Base-by-base conservation (phyloP, 495 filamentous ascomycete genomes). In the Bacidia rubella region DNA sequence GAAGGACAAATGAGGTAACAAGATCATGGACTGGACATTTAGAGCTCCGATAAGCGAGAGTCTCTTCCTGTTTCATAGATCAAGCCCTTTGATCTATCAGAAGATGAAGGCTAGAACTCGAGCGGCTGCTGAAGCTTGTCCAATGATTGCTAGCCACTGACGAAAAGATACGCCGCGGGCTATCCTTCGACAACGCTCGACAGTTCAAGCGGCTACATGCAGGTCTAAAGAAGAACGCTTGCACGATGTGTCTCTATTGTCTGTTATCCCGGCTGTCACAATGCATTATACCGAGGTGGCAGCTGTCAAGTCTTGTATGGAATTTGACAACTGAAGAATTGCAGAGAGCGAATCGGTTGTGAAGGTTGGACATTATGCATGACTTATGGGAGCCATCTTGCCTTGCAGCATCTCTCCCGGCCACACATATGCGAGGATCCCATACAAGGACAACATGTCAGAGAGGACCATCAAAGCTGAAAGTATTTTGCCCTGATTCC, bases 1-100 rank as follows among this genome's bases (percentile, higher is more conserved):
- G 55, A 38, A 45, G 19, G 56, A 44, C 47, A 49, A 49, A 49
- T 49, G 47, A 49, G 26, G 23, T 26, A 20, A 9, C 26, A 35
- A 35, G 29, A 35, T 35, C 29, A 5, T 35, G 29, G 7, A 35
- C 7, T 35, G 7, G 29, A 35, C 7, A 15, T 35, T 15, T 35
- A 15, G 29, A 35, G 15, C 9, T 9, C 19, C 47, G 47, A 49
- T 49, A 49, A 27, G 15, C 47, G 47, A 49, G 47, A 22, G 3
- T 15, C 17, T 47, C 21, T 22, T 24, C 21, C 17, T 29, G 15
- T n/a, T 38, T 27, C 23, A 35, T 15, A 9, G 15, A 2, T 49
- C 47, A 38, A 15, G n/a, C 17, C 12, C 47, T 17, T n/a, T 35
- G 23, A 15, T 10, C 17, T 26, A 21, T n/a, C 26, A 19, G 23